Base-by-base conservation (phyloP, 1,284 basidiomycete genomes). In the Mycena citricolor region DNA sequence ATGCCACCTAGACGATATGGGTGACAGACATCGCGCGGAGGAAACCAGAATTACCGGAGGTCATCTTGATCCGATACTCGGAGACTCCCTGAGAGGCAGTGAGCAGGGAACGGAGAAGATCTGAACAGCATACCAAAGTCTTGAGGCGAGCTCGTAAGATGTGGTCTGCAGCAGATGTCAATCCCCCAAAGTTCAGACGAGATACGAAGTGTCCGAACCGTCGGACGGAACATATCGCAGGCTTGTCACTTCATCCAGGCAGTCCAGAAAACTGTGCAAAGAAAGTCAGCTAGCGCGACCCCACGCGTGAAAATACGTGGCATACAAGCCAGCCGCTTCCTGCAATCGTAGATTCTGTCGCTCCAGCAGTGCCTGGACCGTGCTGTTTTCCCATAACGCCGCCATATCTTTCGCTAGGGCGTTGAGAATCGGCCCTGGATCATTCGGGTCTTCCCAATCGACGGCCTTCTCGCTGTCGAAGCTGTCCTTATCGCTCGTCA, bases 101-200 rank as follows among this genome's bases (percentile, higher is more conserved):
- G 26, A 42, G 32, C 26, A n/a, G 26, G 14, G 12, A 10, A 8
- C 14, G 13, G 10, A 8, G 28, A n/a, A 16, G 13, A 10, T 17
- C 22, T 10, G 29, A 35, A 40, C 22, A 22, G 11, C 30, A 28
- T 31, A 45, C 40, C 42, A 8, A 91, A 80, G 94, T 95, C 69
- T 95, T 97, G 51, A 97, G 80, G 52, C 94, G 86, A 8, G 92
- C 92, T 19, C 91, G 81, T 4, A 97, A 73, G 52, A 97, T 92
- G 59, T 97, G 93, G 61, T 94, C 90, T 75, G 42, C 8, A 28
- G 23, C 39, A 17, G 12, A 29, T 21, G 37, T 16, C 40, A 37
- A 24, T 13, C 36, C 19, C 37, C 10, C n/a, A 23, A 16, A 13
- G 4, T 24, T 11, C 19, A 19, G 12, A 20, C 25, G 32, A 34